phyloP scores from a whole-genome alignment of 208 protist genomes.

The Crithidia acanthocephali region DNA sequence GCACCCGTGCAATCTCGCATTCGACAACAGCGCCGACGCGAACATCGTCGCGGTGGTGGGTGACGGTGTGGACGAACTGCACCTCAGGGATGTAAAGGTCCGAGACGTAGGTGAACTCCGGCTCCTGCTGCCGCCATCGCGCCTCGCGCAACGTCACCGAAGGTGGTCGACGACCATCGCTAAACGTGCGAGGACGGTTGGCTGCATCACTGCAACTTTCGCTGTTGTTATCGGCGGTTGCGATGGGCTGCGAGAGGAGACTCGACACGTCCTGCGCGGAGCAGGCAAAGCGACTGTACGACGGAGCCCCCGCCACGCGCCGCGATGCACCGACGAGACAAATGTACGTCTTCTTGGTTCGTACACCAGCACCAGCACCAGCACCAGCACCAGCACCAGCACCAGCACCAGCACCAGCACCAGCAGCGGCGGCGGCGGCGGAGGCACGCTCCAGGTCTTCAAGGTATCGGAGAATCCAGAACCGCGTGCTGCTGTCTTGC shows the following conservation, averaged over 20 bases:
- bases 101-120: constrained; percentile 62
- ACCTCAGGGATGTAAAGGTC: constrained; percentile 86
- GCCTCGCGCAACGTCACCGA: constrained; percentile 11
- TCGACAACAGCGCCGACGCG: constrained; percentile 77
- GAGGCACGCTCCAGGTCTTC: constrained; percentile 34
- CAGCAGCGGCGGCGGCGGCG: background rate
- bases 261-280: constrained; percentile 14
- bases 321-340: constrained; percentile 79
- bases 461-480: constrained; percentile 78
- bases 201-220: background rate
- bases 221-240: background rate
- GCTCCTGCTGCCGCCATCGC: constrained; percentile 10
- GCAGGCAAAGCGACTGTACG: constrained; percentile 50
- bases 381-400: too few species aligned
- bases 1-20: constrained; percentile 61
- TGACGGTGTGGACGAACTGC: constrained; percentile 75
- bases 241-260: constrained; percentile 11
- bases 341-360: constrained; percentile 36
- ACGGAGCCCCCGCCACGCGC: constrained; percentile 65
- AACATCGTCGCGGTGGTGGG: constrained; percentile 61
- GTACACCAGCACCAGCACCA: too few species aligned
- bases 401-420: too few species aligned
- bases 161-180: background rate
- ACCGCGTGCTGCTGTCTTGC: constrained; percentile 82
- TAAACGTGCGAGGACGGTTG: too few species aligned